Conservation (phyloP, 1,284 basidiomycete genomes). For the Rhodotorula sp. region DNA sequence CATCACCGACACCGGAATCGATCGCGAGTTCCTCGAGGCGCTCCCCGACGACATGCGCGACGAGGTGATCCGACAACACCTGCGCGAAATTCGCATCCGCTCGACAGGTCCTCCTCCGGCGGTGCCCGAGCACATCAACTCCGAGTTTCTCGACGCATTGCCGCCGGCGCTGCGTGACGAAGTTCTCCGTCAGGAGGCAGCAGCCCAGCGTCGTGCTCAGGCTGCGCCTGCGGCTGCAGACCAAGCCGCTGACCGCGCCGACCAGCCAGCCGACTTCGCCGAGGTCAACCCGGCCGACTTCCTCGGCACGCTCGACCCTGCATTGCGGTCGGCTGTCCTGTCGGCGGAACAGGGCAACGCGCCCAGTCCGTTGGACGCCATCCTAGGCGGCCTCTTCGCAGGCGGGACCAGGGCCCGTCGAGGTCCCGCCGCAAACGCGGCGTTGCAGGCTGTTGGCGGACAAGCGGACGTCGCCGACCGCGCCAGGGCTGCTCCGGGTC, state of each 20-base stretch:
- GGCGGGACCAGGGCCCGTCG: background rate
- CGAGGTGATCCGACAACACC: constrained; percentile 95
- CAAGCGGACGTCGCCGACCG: background rate
- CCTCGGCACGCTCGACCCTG: constrained; percentile 77
- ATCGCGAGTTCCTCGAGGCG: constrained; percentile 95
- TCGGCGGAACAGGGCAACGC: constrained; percentile 71
- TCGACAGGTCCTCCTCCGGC: constrained; percentile 59
- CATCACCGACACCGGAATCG: constrained; percentile 98
- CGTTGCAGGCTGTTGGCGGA: background rate
- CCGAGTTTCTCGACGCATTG: constrained; percentile 93
- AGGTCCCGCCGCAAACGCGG: background rate
- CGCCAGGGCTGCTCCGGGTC: background rate
- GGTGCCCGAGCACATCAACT: constrained; percentile 75
- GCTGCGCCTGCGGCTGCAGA: constrained; percentile 34
- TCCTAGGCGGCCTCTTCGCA: background rate
- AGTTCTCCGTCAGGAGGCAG: constrained; percentile 88
- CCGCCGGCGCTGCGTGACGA: constrained; percentile 95
- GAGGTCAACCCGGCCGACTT: constrained; percentile 84
- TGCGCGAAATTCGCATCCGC: constrained; percentile 68
- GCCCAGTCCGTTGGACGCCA: background rate
- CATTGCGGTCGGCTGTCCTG: constrained; percentile 78
- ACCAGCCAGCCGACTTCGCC: constrained; percentile 46
- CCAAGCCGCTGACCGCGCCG: constrained; percentile 12
- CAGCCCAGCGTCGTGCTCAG: constrained; percentile 61
- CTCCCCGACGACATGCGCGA: constrained; percentile 98